Evolutionary conservation across 306 rosid genomes (phyloP), one percentile per base, ranked within the genome.

Genomic region (Pyrus bretschneideri): DNA sequence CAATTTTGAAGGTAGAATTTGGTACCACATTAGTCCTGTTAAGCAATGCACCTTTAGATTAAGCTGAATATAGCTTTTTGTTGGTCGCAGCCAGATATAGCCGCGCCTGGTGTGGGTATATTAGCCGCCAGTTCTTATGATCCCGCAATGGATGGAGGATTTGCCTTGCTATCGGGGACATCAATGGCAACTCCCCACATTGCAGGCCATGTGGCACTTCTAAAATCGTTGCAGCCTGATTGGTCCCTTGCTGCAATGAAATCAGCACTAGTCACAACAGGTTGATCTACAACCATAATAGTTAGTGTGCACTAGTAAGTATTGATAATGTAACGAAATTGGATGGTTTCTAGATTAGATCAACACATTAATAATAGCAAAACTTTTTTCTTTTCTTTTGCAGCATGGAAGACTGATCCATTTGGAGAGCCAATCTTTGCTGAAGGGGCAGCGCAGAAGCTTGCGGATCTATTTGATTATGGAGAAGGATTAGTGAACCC

Each of bases 361-460:
- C 27, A 3, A 22, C n/a, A 4, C 67, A 30, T 60, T 29, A 65
- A 65, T n/a, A 65, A 31, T 18, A 31, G 4, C 31, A 17, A 55
- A 72, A 9, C 19, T 5, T 60, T 11, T 25, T 2, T 12, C 1
- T 72, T 55, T 72, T 55, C 27, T 33, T 38, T 68, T 78, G 70
- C 80, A 85, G 89, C 87, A 61, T 85, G 91, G 86, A 76, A 58
- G 23, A 70, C 76, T 9, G 82, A 71, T 76, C 85, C 91, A 46
- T 81, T 82, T 6, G 91, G 88, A 30, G 80, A 77, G 46, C 84
- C 87, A 11, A 72, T 88, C 55, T 85, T 78, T 33, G 87, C 85
- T n/a, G 86, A 84, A 18, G 83, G 83, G 23, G 66, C 67, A 18
- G 77, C 77, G 18, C 76, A 19, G 45, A 88, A 84, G 62, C 81